Conservation (phyloP, 78 protist species). For the Dictyostelium capitatum region DNA sequence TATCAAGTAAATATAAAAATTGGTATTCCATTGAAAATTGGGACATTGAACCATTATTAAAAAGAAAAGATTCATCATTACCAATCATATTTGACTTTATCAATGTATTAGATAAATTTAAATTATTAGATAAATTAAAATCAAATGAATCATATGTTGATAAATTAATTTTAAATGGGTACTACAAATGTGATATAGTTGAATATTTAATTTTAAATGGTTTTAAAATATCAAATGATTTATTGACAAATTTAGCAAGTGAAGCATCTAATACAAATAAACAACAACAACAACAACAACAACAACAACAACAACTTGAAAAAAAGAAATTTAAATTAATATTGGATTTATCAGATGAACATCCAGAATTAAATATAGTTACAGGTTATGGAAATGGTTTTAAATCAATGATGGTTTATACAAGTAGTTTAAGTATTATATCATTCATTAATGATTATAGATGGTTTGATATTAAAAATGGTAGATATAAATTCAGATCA, state of each 20-base stretch:
- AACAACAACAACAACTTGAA: no score
- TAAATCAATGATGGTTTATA: neutral
- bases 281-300: no score
- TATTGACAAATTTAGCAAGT: neutral
- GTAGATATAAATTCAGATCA: neutral
- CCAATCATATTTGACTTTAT: neutral
- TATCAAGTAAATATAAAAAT: no score
- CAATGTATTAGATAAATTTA: neutral
- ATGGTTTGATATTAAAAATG: neutral
- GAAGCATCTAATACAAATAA: no score
- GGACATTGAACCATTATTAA: neutral
- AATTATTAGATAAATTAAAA: neutral
- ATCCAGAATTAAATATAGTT: no score
- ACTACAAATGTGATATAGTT: neutral
- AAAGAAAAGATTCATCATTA: neutral
- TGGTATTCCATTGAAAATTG: neutral
- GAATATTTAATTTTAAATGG: neutral
- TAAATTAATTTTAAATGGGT: neutral
- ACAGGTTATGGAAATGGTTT: neutral
- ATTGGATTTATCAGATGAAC: neutral
- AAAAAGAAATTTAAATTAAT: neutral
- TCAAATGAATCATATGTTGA: neutral
- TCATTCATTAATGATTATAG: conserved; percentile 3
- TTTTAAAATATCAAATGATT: neutral
- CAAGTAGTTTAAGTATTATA: neutral